These are phyloP conservation scores for Salvia miltiorrhiza DNA, from an alignment of 257 asterid species.

Conservation along the genomic window DNA sequence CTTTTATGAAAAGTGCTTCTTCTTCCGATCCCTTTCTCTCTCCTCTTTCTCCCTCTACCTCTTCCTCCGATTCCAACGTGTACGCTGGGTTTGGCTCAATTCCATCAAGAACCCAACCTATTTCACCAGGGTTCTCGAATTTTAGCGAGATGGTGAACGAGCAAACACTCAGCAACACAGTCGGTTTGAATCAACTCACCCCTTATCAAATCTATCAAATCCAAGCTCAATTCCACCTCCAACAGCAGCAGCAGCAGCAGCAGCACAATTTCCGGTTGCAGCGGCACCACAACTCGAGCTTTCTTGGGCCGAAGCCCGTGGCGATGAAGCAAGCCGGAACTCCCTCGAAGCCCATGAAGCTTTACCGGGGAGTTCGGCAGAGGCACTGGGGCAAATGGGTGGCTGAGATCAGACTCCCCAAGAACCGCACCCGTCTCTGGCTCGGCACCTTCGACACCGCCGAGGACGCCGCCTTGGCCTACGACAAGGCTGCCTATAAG, in stretches of 20 bases:
- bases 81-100: conserved; percentile 34
- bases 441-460: conserved; percentile 91
- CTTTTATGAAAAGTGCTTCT: conserved; percentile 73
- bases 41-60: conserved; percentile 19
- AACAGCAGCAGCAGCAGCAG: conserved; percentile 44
- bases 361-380: conserved; percentile 88
- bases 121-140: conserved; percentile 51
- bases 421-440: conserved; percentile 86
- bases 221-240: conserved; percentile 59
- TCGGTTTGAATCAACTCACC: conserved; percentile 55
- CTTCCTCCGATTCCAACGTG: conserved; percentile 29
- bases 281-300: conserved; percentile 26
- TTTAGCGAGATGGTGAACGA: too few relatives aligned
- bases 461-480: conserved; percentile 87
- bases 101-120: conserved; percentile 53
- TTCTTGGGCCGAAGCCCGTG: conserved; percentile 54
- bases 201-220: conserved; percentile 70
- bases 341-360: conserved; percentile 54
- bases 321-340: conserved; percentile 58
- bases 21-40: conserved; percentile 10
- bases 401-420: conserved; percentile 87
- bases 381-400: conserved; percentile 98
- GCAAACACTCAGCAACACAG: too few relatives aligned
- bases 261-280: conserved; percentile 20
- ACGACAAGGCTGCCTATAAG: conserved; percentile 83